Evolutionary conservation across 2,329 filamentous ascomycete species (phyloP), one percentile per base, ranked within the genome.

Genomic region (Colletotrichum lindemuthianum): DNA sequence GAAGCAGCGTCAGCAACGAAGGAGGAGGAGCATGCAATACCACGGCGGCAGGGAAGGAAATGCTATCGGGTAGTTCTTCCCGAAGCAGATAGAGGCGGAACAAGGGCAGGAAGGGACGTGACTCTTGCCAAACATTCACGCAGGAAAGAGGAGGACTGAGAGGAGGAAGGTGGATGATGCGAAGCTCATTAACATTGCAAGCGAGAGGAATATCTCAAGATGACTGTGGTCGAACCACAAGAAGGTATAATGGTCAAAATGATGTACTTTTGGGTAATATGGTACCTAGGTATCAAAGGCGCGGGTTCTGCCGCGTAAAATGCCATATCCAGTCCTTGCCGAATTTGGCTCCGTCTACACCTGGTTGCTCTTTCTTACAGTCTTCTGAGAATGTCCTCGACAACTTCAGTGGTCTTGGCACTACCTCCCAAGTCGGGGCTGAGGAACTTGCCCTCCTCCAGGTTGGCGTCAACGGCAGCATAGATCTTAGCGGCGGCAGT

Each of bases 391-490:
- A 98, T 90, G 79, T 98, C 95, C 72, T 92, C 85, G 50, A 97
- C 82, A 37, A 98, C 93, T 80, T 98, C 88, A 71, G 92, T 86
- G 5, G 96, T 98, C 69, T 86, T 91, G 52, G 94, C 92, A 72
- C 85, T 91, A 49, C 96, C 96, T 57, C 96, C 95, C 75, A 99
- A 84, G 76, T 99, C 96, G 16, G 96, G 96, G 74, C 88, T 96
- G 69, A 98, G 79, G 68, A 94, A 83, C 81, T 85, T 90, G 67
- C 89, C 94, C 74, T 96, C 93, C 76, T 90, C 90, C 39, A 99
- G 81, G 77, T 96, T 96, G 47, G 84, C 93, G 79, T 99, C 96
- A 32, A 98, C 93, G 24, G 96, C 96, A 65, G 88, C 86, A 78
- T 98, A 97, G 72, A 99, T 97, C 81, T 85, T 89, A 36, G 92